Base-by-base conservation (phyloP, 495 filamentous ascomycete species). In the Astrothelium subdiscretum region DNA sequence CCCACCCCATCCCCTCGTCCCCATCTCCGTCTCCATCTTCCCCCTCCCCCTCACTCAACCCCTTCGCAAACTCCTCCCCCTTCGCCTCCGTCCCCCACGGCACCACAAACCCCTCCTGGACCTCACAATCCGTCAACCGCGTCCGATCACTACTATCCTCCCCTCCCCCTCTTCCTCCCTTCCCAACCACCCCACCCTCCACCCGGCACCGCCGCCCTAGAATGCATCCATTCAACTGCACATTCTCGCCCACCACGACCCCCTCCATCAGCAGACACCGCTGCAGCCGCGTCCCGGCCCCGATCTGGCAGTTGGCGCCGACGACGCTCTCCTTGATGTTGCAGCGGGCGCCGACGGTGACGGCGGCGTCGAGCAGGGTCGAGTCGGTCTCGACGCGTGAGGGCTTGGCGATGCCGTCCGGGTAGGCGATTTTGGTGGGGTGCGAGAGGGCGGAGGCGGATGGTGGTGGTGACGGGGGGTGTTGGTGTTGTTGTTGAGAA, bases 211-310 rank as follows among this genome's bases (percentile, higher is more conserved):
- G 75, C 58, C 84, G 81, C 0, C 95, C 94, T 11, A 97, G 69
- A 27, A 96, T 84, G 67, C 90, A 95, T 1, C 88, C 89, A 8
- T 85, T 91, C 54, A 97, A 73, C 69, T 85, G 84, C 65, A 83
- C 87, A 24, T 86, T 83, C 67, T 86, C 85, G 6, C 85, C 91
- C 3, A 98, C 83, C 3, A 87, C 84, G 3, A 86, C 91, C 10
- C 90, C 89, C 61, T 96, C 91, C 89, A 98, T 95, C 32, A 98
- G 73, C 31, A 97, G 71, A 72, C 92, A 97, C 59, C 89, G 81
- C 42, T 81, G 83, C 58, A 98, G 70, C 63, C 87, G 83, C n/a
- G 85, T 91, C 32, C 89, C 90, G 64, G 82, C 81, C 60, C 83
- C 84, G 63, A 97, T 95, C 60, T 87, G 83, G 74, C 87, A 91